A percentile compares a stretch with the other conserved stretches of the same genome.
Evolutionary conservation across 1,139 yeast genomes (phyloP).

Genomic region (Meyerozyma sp.): DNA sequence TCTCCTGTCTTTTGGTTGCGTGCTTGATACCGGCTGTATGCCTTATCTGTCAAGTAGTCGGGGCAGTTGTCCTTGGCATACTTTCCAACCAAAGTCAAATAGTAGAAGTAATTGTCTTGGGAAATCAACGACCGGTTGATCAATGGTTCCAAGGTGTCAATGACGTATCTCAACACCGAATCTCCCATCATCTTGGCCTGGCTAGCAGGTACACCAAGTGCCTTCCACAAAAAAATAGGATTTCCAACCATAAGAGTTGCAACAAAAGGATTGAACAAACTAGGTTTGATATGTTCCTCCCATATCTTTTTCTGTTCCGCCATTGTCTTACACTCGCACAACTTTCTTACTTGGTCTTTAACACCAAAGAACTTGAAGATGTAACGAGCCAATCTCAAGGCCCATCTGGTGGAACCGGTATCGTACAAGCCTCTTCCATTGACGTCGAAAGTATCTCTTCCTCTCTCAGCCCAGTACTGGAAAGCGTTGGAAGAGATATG

Average conservation of each 20-base stretch:
- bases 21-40: slow-evolving; percentile 44
- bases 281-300: slow-evolving; percentile 59
- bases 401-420: slow-evolving; percentile 87
- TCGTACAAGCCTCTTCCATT: slow-evolving; percentile 63
- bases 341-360: slow-evolving; percentile 41
- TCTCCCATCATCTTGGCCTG: slow-evolving; percentile 77
- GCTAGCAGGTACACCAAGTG: slow-evolving; percentile 79
- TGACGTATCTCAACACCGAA: slow-evolving; percentile 64
- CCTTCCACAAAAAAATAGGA: slow-evolving; percentile 80
- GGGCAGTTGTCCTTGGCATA: slow-evolving; percentile 70
- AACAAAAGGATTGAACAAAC: slow-evolving; percentile 64
- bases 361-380: slow-evolving; percentile 57
- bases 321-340: slow-evolving; percentile 56
- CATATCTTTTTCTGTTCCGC: slow-evolving; percentile 61
- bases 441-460: slow-evolving; percentile 48
- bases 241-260: slow-evolving; percentile 69
- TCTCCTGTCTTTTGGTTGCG: slow-evolving; percentile 21
- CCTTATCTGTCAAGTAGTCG: slow-evolving; percentile 60
- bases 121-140: slow-evolving; percentile 59
- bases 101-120: slow-evolving; percentile 73
- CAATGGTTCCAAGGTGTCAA: slow-evolving; percentile 76
- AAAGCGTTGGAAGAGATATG: slow-evolving; percentile 74
- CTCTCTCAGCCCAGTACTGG: slow-evolving; percentile 73
- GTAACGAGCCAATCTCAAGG: slow-evolving; percentile 59
- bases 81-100: slow-evolving; percentile 57